A percentile compares a stretch with the other conserved stretches of the same genome.
Conservation (phyloP, 495 filamentous ascomycete genomes). For the Penicillium ochrochloron region DNA sequence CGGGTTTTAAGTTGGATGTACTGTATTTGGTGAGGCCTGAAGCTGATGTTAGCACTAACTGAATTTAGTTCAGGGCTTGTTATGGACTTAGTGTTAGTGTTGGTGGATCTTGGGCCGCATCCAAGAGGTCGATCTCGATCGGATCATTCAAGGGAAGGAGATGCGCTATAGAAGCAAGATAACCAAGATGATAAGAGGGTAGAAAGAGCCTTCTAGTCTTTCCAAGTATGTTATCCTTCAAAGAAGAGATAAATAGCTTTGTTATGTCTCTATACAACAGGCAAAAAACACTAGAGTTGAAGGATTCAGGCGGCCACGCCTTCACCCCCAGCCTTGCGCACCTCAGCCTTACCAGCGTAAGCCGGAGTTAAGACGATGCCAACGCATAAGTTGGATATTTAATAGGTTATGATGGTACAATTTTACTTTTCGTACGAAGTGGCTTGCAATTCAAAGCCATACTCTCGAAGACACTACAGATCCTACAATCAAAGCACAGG, state of each 20-base stretch:
- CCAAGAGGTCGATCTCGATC: background rate
- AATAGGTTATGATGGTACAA: background rate
- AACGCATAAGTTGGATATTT: background rate
- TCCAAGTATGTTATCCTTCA: too few species aligned
- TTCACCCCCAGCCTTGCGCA: background rate
- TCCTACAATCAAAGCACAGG: background rate
- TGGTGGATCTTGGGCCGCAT: background rate
- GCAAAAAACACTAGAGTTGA: too few species aligned
- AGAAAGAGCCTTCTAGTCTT: too few species aligned
- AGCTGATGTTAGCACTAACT: constrained; percentile 5
- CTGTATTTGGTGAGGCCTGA: background rate
- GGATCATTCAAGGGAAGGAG: background rate
- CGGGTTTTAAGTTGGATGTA: background rate
- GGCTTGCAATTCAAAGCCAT: background rate
- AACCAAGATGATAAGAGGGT: too few species aligned
- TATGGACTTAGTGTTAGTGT: background rate
- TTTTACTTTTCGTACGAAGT: background rate
- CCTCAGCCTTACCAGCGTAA: background rate
- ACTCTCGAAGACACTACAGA: background rate
- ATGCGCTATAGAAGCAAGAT: background rate
- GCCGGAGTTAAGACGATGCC: background rate
- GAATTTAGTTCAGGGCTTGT: background rate
- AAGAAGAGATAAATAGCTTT: too few species aligned
- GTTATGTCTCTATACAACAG: too few species aligned
- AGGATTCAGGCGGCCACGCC: too few species aligned